phyloP scores from a whole-genome alignment of 2,329 filamentous ascomycete genomes.

The Dothiorella sarmentorum region DNA sequence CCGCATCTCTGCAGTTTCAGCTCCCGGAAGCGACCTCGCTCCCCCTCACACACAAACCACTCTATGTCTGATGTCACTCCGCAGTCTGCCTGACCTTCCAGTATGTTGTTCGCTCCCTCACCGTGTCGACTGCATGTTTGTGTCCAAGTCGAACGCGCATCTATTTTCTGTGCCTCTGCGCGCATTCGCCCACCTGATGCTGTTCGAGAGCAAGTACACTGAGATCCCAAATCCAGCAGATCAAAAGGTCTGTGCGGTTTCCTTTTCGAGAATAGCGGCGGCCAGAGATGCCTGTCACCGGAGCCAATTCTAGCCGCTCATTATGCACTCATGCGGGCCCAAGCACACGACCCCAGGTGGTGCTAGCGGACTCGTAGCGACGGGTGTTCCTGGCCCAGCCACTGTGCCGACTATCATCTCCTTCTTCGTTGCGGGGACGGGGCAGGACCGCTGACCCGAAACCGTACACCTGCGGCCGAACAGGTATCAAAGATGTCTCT shows the following conservation, averaged over 20 bases:
- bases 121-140: too few species aligned
- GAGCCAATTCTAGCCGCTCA: conserved; percentile 1
- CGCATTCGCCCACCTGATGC: background rate
- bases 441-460: conserved; percentile 12
- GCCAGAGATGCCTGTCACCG: background rate
- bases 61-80: conserved; percentile 6
- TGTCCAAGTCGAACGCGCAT: too few species aligned
- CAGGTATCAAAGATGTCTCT: conserved; percentile 7
- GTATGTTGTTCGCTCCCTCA: background rate
- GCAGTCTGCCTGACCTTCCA: background rate
- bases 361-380: background rate
- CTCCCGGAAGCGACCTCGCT: conserved; percentile 1
- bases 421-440: background rate
- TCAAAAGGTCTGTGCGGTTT: background rate
- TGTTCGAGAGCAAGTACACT: background rate
- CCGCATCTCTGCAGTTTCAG: conserved; percentile 7
- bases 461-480: conserved; percentile 12
- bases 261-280: background rate
- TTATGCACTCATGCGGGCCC: background rate
- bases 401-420: background rate
- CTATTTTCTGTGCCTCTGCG: background rate
- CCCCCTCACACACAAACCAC: conserved; percentile 9
- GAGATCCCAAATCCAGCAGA: background rate
- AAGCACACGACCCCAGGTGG: background rate
- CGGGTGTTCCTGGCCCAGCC: conserved; percentile 5